Base-by-base conservation (phyloP, 1,284 basidiomycete genomes). In the Cryptococcus amylolentus region DNA sequence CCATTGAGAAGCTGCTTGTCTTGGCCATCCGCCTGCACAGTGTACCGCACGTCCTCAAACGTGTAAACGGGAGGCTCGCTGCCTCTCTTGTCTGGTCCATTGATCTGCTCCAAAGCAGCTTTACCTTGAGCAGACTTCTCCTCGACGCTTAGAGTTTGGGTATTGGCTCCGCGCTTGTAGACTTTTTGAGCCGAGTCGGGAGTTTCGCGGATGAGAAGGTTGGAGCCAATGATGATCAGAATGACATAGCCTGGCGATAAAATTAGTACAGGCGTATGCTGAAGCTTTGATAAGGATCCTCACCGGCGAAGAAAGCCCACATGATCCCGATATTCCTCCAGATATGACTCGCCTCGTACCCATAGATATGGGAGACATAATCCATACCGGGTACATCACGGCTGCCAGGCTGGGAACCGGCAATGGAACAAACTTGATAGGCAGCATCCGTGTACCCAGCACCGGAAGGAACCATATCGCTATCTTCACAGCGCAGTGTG, bases 261-360 rank as follows among this genome's bases (percentile, higher is more conserved):
- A 6, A 8, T 35, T 6, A 35, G 53, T 85, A 35, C 31, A 35
- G 31, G 10, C 31, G 10, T 10, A 35, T 35, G 10, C 31, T 35
- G 7, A 35, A 35, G 10, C 31, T 8, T 23, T 35, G 31, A 10
- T 6, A 35, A 10, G 31, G 5, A 35, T 35, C 1, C 31, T 35
- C 10, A 35, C 31, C 31, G 31, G 10, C 10, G 7, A 35, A 35
- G 31, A 35, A 35, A 35, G 31, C 31, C 87, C 8, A 95, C 84
- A 62, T 90, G 82, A 67, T 91, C 83, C 55, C 70, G 7, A 80
- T 72, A 55, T 79, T 71, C 51, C 71, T 68, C 77, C 77, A 80
- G 39, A 35, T 35, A 35, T 35, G 31, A 10, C 31, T 35, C 31
- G 31, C 10, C 31, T 35, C 31, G 10, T 35, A 35, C 31, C 31